Evolutionary conservation across 345 rosid genomes (phyloP).

Genomic region (Hypericum androsaemum): DNA sequence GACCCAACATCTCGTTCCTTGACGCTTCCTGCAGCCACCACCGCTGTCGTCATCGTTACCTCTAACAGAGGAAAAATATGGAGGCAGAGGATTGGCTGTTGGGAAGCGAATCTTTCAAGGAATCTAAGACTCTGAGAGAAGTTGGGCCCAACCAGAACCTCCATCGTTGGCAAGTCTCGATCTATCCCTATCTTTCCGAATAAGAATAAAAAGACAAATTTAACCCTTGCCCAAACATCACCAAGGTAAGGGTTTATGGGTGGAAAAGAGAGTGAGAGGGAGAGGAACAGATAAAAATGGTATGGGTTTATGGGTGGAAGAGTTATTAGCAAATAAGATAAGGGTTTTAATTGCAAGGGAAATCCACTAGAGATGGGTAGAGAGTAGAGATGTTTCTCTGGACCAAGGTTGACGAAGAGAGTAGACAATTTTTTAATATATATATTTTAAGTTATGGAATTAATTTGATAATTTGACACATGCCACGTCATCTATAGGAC

Average conservation of each 20-base stretch:
- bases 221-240: not conserved
- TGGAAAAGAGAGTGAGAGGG: not conserved
- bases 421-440: no score
- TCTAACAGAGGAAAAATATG: conserved; percentile 14
- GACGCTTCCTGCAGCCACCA: conserved; percentile 6
- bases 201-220: not conserved
- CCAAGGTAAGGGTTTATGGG: no score
- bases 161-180: conserved; percentile 21
- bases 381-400: no score
- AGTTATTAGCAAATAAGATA: not conserved
- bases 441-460: no score
- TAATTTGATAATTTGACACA: no score
- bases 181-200: no score
- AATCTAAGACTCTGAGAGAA: conserved; percentile 24
- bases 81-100: conserved; percentile 41
- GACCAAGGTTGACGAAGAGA: no score
- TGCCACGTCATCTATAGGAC: no score
- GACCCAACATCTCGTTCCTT: no score
- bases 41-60: conserved; percentile 14
- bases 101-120: conserved; percentile 60
- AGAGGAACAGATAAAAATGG: not conserved
- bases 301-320: not conserved
- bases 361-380: no score
- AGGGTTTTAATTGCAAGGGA: no score
- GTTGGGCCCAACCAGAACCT: conserved; percentile 44